Percentiles rank a stretch among this genome's conserved stretches.
phyloP scores from a whole-genome alignment of 352 stramenopile genomes.

The Pythium phragmitis region DNA sequence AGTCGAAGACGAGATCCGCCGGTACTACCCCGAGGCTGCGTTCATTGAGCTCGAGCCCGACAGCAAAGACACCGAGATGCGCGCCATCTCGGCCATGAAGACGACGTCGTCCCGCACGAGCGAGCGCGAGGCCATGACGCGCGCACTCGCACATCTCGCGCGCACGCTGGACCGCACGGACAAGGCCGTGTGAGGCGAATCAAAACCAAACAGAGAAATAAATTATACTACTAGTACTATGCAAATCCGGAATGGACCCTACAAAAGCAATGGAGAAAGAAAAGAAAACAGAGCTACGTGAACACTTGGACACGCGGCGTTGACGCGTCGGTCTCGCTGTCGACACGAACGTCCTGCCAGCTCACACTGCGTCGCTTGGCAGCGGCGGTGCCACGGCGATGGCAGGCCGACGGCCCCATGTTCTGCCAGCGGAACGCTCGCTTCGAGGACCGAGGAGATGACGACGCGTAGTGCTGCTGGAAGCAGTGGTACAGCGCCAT shows the following conservation, averaged over 20 bases:
- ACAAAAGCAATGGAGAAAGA: neutral
- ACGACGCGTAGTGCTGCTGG: conserved; percentile 28
- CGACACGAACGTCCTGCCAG: conserved; percentile 31
- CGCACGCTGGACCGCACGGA: conserved; percentile 61
- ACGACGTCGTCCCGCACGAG: conserved; percentile 79
- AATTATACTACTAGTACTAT: conserved; percentile 20
- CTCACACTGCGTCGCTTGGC: conserved; percentile 31
- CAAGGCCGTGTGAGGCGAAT: conserved; percentile 6
- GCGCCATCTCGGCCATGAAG: conserved; percentile 77
- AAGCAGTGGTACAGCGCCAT: conserved; percentile 64
- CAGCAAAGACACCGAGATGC: conserved; percentile 89
- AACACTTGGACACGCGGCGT: conserved; percentile 23
- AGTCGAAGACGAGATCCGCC: conserved; percentile 93
- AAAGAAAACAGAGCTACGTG: conserved; percentile 10
- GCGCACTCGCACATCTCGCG: conserved; percentile 71
- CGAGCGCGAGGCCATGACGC: conserved; percentile 83
- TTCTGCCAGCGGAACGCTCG: conserved; percentile 20
- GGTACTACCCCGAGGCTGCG: conserved; percentile 91
- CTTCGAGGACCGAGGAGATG: neutral
- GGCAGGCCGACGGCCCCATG: neutral
- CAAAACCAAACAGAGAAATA: conserved; percentile 13
- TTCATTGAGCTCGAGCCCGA: conserved; percentile 98
- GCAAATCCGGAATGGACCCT: neutral
- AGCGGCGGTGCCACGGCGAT: neutral
- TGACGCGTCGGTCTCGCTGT: neutral